Percentiles rank a stretch among this genome's conserved stretches.
Evolutionary conservation across 768 basidiomycete species (phyloP).

Genomic region (Termitomyces sp.): DNA sequence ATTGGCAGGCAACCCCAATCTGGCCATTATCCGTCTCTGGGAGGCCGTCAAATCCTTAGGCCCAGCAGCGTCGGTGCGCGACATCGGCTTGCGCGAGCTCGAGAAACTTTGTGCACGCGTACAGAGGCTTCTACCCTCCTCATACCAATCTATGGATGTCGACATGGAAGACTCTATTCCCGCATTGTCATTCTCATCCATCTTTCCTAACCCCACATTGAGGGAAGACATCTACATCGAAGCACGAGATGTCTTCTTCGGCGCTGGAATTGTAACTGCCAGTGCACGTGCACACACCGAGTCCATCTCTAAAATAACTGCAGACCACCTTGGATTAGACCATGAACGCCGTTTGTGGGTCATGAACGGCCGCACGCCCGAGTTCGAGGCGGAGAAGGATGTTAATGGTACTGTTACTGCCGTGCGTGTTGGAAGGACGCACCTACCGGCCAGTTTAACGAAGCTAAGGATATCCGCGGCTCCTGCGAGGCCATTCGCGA

Average conservation of each 20-base stretch:
- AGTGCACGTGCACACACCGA: slow-evolving; percentile 44
- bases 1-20: slow-evolving; percentile 42
- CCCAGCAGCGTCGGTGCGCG: slow-evolving; percentile 44
- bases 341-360: slow-evolving; percentile 68
- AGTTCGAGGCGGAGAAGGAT: slow-evolving; percentile 63
- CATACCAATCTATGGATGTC: slow-evolving; percentile 37
- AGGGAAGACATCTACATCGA: slow-evolving; percentile 89
- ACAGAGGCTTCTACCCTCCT: slow-evolving; percentile 49
- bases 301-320: slow-evolving; percentile 47
- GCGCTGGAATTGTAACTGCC: slow-evolving; percentile 50
- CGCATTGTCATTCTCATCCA: slow-evolving; percentile 25
- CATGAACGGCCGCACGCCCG: slow-evolving; percentile 57
- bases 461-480: slow-evolving; percentile 28
- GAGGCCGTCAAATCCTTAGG: slow-evolving; percentile 46
- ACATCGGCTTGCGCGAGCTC: slow-evolving; percentile 73
- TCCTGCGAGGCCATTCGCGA: slow-evolving; percentile 64
- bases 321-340: slow-evolving; percentile 59
- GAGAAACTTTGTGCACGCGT: slow-evolving; percentile 80
- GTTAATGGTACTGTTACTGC: slow-evolving; percentile 52
- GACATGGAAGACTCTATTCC: slow-evolving; percentile 18
- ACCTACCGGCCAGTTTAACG: slow-evolving; percentile 39
- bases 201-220: slow-evolving; percentile 66
- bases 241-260: slow-evolving; percentile 89
- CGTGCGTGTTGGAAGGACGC: slow-evolving; percentile 59
- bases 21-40: slow-evolving; percentile 67